These are phyloP conservation scores for Sclerotinia nivalis DNA, from an alignment of 2,329 filamentous ascomycete species.

Conservation along the genomic window DNA sequence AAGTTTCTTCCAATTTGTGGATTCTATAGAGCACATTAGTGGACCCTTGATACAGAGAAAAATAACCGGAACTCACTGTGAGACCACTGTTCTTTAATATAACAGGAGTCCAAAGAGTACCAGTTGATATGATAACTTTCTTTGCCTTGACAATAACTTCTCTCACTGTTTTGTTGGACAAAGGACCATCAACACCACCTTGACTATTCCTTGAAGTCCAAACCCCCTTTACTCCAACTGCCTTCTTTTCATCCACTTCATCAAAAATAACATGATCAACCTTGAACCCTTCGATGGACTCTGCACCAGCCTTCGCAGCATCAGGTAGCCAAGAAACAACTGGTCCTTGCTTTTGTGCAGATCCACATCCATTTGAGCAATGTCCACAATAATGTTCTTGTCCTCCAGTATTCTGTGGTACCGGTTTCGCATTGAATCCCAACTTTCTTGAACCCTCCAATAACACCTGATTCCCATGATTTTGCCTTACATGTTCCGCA, in stretches of 20 bases:
- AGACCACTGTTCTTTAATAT: conserved; percentile 77
- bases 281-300: conserved; percentile 81
- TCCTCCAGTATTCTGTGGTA: conserved; percentile 79
- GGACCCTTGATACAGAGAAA: not conserved
- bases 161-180: conserved; percentile 52
- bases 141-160: conserved; percentile 74
- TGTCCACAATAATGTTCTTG: conserved; percentile 72
- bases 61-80: conserved; percentile 47
- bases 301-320: conserved; percentile 72
- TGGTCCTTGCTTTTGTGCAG: conserved; percentile 76
- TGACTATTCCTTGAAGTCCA: conserved; percentile 72
- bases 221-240: conserved; percentile 69
- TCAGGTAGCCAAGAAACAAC: conserved; percentile 76
- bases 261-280: conserved; percentile 72
- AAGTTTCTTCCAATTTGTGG: conserved; percentile 79
- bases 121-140: conserved; percentile 76
- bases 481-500: conserved; percentile 66
- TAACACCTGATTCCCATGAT: conserved; percentile 68
- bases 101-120: conserved; percentile 74
- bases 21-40: conserved; percentile 50
- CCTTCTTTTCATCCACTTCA: conserved; percentile 50
- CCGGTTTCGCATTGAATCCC: conserved; percentile 66
- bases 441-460: conserved; percentile 73
- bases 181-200: conserved; percentile 56
- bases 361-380: conserved; percentile 62